A percentile compares a stretch with the other conserved stretches of the same genome.
Conservation (phyloP, 148 eudicot species). For the Dianthus caryophyllus region DNA sequence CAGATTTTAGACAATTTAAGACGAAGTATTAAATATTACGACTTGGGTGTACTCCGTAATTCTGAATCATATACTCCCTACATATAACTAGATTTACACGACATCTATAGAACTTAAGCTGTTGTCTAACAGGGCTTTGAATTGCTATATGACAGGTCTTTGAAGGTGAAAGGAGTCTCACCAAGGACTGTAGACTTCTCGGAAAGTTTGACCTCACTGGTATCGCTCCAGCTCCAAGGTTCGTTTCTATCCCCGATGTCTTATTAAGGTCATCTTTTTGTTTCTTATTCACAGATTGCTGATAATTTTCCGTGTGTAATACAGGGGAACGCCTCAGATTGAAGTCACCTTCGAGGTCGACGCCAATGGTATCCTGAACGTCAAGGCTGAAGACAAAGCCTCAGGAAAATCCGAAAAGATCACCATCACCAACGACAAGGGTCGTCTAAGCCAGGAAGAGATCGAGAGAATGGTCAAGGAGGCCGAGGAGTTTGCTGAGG, state of each 20-base stretch:
- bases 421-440: constrained; percentile 63
- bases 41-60: no score
- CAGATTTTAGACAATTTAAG: no score
- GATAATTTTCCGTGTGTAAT: not conserved
- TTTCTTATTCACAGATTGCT: not conserved
- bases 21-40: no score
- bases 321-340: constrained; percentile 77
- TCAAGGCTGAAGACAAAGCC: constrained; percentile 67
- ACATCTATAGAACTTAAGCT: not conserved
- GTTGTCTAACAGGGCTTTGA: constrained; percentile 8
- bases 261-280: not conserved
- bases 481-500: constrained; percentile 58
- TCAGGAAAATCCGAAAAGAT: constrained; percentile 52
- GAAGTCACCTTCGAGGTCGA: constrained; percentile 81
- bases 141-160: constrained; percentile 36
- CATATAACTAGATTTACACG: not conserved
- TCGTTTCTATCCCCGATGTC: not conserved
- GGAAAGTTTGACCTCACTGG: constrained; percentile 69
- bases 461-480: constrained; percentile 62
- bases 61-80: no score
- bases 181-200: constrained; percentile 61
- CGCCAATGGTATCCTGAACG: constrained; percentile 62
- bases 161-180: constrained; percentile 72
- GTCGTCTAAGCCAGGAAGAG: constrained; percentile 55
- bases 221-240: constrained; percentile 80